These are phyloP conservation scores for Canna indica DNA, from an alignment of 176 grass and related monocot species.

Conservation along the genomic window DNA sequence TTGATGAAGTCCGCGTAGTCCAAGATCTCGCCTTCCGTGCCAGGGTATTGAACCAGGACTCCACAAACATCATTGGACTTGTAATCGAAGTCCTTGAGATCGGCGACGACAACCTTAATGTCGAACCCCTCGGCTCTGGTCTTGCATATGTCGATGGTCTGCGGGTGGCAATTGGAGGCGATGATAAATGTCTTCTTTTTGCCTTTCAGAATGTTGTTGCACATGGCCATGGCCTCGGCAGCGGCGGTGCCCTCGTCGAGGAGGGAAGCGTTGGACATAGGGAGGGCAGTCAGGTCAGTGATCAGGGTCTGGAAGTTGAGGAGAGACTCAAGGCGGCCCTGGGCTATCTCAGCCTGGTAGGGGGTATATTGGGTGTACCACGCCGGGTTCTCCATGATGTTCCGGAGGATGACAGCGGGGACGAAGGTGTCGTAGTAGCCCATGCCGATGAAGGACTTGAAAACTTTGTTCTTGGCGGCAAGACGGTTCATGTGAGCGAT, in stretches of 20 bases:
- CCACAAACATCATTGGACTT: constrained; percentile 81
- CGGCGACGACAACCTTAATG: constrained; percentile 57
- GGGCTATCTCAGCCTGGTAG: constrained; percentile 99
- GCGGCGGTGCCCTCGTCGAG: constrained; percentile 98
- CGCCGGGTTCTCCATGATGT: constrained; percentile 97
- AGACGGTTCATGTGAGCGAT: constrained; percentile 69
- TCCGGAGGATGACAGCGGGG: constrained; percentile 66
- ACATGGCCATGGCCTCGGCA: constrained; percentile 99
- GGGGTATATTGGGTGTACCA: constrained; percentile 99
- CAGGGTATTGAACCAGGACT: constrained; percentile 86
- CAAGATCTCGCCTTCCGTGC: constrained; percentile 84
- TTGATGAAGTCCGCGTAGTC: constrained; percentile 77
- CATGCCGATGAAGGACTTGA: constrained; percentile 98
- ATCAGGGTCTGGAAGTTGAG: constrained; percentile 96
- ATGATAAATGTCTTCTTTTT: constrained; percentile 93
- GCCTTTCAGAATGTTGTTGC: constrained; percentile 59
- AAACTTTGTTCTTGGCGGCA: constrained; percentile 67
- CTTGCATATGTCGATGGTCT: constrained; percentile 88
- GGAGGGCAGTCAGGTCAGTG: constrained; percentile 79
- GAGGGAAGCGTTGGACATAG: constrained; percentile 96
- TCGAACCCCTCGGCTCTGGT: constrained; percentile 76
- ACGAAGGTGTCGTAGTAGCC: constrained; percentile 92
- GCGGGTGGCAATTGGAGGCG: constrained; percentile 87
- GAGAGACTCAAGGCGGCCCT: constrained; percentile 90
- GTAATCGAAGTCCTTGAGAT: constrained; percentile 83